These are phyloP conservation scores for Euphorbia corollata DNA, from an alignment of 441 rosid species.

Conservation along the genomic window DNA sequence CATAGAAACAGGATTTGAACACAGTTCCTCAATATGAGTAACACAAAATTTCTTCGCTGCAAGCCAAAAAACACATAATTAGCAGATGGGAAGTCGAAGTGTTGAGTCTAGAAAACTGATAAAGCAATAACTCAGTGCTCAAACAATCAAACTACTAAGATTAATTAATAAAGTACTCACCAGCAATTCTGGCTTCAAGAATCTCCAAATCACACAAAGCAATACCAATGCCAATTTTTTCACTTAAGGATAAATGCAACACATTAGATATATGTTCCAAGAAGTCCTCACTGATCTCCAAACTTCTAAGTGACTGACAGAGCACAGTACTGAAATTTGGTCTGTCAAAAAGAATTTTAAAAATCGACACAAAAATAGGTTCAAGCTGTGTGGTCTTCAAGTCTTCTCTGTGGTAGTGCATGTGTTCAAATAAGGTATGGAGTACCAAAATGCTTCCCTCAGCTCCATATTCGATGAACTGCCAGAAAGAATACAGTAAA, in stretches of 20 bases:
- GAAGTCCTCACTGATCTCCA: conserved; percentile 43
- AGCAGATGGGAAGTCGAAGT: conserved; percentile 2
- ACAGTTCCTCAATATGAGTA: conserved; percentile 59
- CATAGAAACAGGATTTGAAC: conserved; percentile 41
- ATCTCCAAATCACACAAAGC: conserved; percentile 61
- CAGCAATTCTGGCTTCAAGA: conserved; percentile 42
- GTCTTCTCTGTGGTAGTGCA: conserved; percentile 42
- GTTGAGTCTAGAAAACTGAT: background rate
- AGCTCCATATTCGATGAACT: conserved; percentile 62
- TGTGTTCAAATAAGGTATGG: conserved; percentile 51
- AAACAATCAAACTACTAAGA: conserved; percentile 5
- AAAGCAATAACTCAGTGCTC: conserved; percentile 5
- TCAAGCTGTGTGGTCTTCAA: conserved; percentile 38
- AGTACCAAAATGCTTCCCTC: conserved; percentile 56
- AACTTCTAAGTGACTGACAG: conserved; percentile 48
- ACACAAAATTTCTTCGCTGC: conserved; percentile 68
- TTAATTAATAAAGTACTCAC: conserved; percentile 29
- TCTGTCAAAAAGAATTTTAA: conserved; percentile 48
- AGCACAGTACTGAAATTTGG: conserved; percentile 61
- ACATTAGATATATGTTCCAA: conserved; percentile 44
- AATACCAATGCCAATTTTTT: conserved; percentile 66
- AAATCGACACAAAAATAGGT: conserved; percentile 42
- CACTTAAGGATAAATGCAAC: conserved; percentile 50
- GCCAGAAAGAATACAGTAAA: conserved; percentile 16
- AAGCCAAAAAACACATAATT: conserved; percentile 8